Evolutionary conservation across 2,329 filamentous ascomycete genomes (phyloP).

Genomic region (Bimuria novae-zelandiae): DNA sequence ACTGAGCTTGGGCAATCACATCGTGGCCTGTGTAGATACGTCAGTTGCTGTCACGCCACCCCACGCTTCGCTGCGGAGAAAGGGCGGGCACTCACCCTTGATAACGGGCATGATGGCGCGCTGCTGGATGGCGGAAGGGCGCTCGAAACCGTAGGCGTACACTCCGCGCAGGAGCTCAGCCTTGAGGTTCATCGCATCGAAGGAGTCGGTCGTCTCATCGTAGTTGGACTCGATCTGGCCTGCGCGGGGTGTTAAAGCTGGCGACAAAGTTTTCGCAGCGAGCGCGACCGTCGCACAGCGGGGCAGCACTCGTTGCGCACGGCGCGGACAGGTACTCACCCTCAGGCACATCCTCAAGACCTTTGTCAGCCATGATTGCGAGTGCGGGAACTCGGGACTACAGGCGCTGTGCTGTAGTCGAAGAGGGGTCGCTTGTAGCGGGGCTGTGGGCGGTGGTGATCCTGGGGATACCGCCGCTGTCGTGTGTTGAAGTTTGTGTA

Average conservation of each 20-base stretch:
- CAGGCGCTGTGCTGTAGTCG: slow-evolving; percentile 66
- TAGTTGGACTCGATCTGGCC: slow-evolving; percentile 99
- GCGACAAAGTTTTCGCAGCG: slow-evolving; percentile 7
- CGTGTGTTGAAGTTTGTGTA: slow-evolving; percentile 28
- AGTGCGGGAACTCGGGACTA: slow-evolving; percentile 60
- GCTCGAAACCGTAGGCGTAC: slow-evolving; percentile 99
- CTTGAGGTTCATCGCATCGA: slow-evolving; percentile 98
- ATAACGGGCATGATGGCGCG: slow-evolving; percentile 99
- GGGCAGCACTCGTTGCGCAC: slow-evolving; percentile 6
- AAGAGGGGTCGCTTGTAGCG: slow-evolving; percentile 40
- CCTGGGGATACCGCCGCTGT: slow-evolving; percentile 48
- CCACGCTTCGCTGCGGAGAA: slow-evolving; percentile 7
- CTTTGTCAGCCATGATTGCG: slow-evolving; percentile 99
- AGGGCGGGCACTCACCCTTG: slow-evolving; percentile 73
- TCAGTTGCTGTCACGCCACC: slow-evolving; percentile 26
- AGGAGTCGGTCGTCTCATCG: slow-evolving; percentile 99
- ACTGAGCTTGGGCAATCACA: slow-evolving; percentile 99
- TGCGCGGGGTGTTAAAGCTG: slow-evolving; percentile 51
- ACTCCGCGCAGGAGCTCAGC: slow-evolving; percentile 96
- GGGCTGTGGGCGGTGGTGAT: slow-evolving; percentile 48
- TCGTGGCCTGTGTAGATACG: slow-evolving; percentile 69
- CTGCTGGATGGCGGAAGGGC: slow-evolving; percentile 99
- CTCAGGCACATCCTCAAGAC: slow-evolving; percentile 97
- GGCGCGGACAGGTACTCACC: slow-evolving; percentile 63
- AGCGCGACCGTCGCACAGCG: slow-evolving; percentile 18